A percentile compares a stretch with the other conserved stretches of the same genome.
These are phyloP conservation scores for Exophiala phaeomuriformis DNA, from an alignment of 2,329 filamentous ascomycete genomes.

Conservation along the genomic window DNA sequence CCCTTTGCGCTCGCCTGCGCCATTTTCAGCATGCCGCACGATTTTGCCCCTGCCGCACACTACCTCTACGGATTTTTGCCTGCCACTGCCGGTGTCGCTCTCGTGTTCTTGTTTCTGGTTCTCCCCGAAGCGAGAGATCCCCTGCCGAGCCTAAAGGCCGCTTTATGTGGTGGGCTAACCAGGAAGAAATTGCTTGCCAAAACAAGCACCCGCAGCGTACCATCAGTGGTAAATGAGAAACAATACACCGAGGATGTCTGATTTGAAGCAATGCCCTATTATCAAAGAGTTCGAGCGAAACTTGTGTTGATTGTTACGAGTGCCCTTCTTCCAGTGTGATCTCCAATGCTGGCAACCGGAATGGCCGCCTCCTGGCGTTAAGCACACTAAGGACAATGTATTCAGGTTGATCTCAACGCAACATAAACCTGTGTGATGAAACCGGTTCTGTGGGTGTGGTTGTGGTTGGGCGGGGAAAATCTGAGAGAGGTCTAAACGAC, in stretches of 20 bases:
- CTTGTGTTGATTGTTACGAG: too few species aligned
- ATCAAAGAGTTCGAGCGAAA: too few species aligned
- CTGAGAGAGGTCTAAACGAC: too few species aligned
- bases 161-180: constrained; percentile 17
- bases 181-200: constrained; percentile 18
- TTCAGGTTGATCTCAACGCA: too few species aligned
- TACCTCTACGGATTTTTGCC: constrained; percentile 22
- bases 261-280: neutral
- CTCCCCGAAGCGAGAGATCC: constrained; percentile 21
- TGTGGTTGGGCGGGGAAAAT: too few species aligned
- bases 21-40: constrained; percentile 21
- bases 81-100: constrained; percentile 16
- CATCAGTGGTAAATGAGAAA: constrained; percentile 7
- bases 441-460: too few species aligned
- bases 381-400: too few species aligned
- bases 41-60: constrained; percentile 21
- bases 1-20: constrained; percentile 22
- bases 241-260: constrained; percentile 16
- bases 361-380: too few species aligned
- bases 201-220: constrained; percentile 6
- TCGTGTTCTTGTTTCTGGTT: constrained; percentile 20
- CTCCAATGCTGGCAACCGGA: too few species aligned
- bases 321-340: too few species aligned
- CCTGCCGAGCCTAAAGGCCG: constrained; percentile 14
- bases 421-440: too few species aligned